These are phyloP conservation scores for Agaricus blazei DNA, from an alignment of 768 basidiomycete genomes.

Conservation along the genomic window DNA sequence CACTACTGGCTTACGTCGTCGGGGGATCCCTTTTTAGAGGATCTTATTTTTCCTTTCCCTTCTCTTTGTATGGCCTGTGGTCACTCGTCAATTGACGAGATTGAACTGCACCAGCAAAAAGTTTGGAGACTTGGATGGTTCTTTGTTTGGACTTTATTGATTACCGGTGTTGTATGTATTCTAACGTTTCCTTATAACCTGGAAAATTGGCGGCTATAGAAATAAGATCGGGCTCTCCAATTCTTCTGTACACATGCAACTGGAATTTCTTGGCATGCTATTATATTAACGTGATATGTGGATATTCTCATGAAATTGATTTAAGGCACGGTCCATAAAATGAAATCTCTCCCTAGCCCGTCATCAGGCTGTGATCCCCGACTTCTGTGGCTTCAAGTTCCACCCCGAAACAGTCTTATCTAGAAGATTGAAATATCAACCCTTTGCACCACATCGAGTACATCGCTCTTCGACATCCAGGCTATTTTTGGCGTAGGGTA, in stretches of 20 bases:
- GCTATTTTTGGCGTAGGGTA: neutral
- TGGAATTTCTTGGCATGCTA: neutral
- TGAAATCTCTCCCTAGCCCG: too few relatives aligned
- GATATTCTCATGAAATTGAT: too few relatives aligned
- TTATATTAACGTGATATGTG: too few relatives aligned
- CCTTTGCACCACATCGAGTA: conserved; percentile 1
- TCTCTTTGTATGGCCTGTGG: conserved; percentile 13
- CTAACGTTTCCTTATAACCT: neutral
- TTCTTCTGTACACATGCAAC: neutral
- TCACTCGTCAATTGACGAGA: neutral
- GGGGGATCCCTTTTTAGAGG: conserved; percentile 40
- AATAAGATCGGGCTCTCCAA: too few relatives aligned
- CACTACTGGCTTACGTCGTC: conserved; percentile 60
- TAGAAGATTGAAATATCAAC: neutral
- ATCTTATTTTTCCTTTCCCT: conserved; percentile 24
- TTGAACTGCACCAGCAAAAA: neutral
- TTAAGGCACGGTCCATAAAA: too few relatives aligned
- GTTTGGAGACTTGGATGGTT: neutral
- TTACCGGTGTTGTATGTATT: too few relatives aligned
- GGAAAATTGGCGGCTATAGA: neutral
- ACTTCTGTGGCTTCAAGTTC: too few relatives aligned
- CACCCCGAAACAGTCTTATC: neutral
- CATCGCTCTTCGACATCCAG: conserved; percentile 8
- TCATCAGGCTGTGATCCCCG: too few relatives aligned
- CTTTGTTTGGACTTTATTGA: neutral